Evolutionary conservation across 768 basidiomycete species (phyloP).

Genomic region (Pleurotus citrinopileatus): DNA sequence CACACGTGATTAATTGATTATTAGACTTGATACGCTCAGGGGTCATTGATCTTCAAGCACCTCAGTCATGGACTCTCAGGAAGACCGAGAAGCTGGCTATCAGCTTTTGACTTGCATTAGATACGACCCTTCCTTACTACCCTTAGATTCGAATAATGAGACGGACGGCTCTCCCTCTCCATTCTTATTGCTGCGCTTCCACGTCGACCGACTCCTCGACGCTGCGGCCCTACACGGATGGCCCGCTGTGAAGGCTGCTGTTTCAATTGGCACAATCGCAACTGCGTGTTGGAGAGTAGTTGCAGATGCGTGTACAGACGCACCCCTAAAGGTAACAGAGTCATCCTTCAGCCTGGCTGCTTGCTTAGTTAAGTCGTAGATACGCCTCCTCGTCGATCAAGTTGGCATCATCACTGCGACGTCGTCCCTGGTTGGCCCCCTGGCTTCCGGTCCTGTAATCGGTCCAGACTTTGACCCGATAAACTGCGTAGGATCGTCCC

Average conservation of each 20-base stretch:
- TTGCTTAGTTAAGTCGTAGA: constrained; percentile 27
- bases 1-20: no score
- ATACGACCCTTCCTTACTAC: constrained; percentile 50
- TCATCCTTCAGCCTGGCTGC: constrained; percentile 9
- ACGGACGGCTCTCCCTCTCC: constrained; percentile 44
- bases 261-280: constrained; percentile 40
- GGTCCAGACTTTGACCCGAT: constrained; percentile 11
- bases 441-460: constrained; percentile 30
- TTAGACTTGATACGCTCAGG: no score
- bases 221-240: constrained; percentile 54
- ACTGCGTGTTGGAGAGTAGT: constrained; percentile 45
- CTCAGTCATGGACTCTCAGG: background rate
- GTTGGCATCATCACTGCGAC: constrained; percentile 35
- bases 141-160: constrained; percentile 56
- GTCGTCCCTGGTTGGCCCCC: no score
- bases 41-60: no score
- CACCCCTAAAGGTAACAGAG: constrained; percentile 27
- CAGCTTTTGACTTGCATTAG: constrained; percentile 47
- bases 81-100: background rate
- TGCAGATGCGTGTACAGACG: constrained; percentile 16
- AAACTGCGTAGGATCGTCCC: no score
- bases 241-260: constrained; percentile 29
- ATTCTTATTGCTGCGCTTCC: constrained; percentile 60
- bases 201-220: constrained; percentile 54
- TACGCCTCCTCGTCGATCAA: constrained; percentile 49